phyloP scores from a whole-genome alignment of 2,329 filamentous ascomycete genomes.

The Teratosphaeria destructans region DNA sequence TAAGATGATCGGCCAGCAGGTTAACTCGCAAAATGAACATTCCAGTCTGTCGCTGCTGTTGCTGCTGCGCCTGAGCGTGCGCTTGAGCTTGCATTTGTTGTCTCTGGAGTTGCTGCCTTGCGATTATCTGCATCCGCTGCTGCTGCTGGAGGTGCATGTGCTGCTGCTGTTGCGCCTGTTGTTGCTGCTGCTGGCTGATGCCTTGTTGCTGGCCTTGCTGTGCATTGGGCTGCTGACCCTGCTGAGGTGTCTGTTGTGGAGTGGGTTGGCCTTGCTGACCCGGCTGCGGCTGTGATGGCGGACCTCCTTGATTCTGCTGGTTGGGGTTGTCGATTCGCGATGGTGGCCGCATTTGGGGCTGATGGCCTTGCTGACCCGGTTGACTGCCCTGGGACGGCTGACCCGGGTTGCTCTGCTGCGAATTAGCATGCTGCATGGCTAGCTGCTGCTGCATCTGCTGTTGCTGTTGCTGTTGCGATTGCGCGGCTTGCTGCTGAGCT shows the following conservation, averaged over 20 bases:
- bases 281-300: slow-evolving; percentile 26
- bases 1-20: slow-evolving; percentile 47
- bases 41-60: slow-evolving; percentile 14
- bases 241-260: slow-evolving; percentile 16
- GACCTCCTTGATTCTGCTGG: slow-evolving; percentile 18
- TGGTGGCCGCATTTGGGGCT: slow-evolving; percentile 30
- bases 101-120: slow-evolving; percentile 18
- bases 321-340: slow-evolving; percentile 26
- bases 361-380: slow-evolving; percentile 27
- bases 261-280: slow-evolving; percentile 22
- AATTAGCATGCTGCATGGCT: slow-evolving; percentile 38
- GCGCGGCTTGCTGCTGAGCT: slow-evolving; percentile 25
- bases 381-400: slow-evolving; percentile 32
- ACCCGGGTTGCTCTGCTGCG: slow-evolving; percentile 39
- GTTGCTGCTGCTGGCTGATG: slow-evolving; percentile 23
- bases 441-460: slow-evolving; percentile 32
- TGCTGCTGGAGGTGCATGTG: slow-evolving; percentile 20
- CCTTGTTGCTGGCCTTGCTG: slow-evolving; percentile 24
- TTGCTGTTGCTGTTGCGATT: slow-evolving; percentile 30
- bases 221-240: not conserved
- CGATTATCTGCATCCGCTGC: slow-evolving; percentile 14
- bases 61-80: slow-evolving; percentile 24
- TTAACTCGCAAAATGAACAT: slow-evolving; percentile 43
- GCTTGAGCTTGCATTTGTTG: slow-evolving; percentile 18
- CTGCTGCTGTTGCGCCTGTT: slow-evolving; percentile 21